Percentiles rank a stretch among this genome's conserved stretches.
Conservation (phyloP, 345 rosid genomes). For the Dovyalis caffra region DNA sequence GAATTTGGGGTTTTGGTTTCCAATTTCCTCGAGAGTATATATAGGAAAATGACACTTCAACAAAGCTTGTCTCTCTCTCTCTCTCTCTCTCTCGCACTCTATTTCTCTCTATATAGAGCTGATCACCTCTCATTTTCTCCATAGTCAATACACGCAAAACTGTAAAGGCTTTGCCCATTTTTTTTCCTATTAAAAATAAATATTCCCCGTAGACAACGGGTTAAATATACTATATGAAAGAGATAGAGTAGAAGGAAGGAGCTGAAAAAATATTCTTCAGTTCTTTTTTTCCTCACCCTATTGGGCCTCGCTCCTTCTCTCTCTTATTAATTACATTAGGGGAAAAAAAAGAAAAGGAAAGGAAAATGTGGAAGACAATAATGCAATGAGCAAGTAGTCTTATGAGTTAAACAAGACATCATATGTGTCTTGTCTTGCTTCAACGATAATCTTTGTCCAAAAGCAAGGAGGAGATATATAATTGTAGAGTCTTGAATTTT, state of each 20-base stretch:
- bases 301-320: not conserved
- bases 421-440: not conserved
- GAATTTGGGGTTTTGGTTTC: conserved; percentile 14
- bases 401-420: not conserved
- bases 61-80: conserved; percentile 22
- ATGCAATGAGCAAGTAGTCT: not conserved
- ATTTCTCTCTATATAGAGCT: not conserved
- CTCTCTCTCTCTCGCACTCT: not conserved
- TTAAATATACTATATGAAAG: not conserved
- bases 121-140: conserved; percentile 3
- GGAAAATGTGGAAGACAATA: not conserved
- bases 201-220: conserved; percentile 14
- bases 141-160: conserved; percentile 12
- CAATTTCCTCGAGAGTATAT: conserved; percentile 48
- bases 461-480: not conserved
- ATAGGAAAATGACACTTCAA: conserved; percentile 51
- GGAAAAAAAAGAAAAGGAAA: no score
- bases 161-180: not conserved
- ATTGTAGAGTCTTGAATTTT: not conserved
- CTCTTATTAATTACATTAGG: no score
- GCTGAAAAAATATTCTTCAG: not conserved
- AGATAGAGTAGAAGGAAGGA: not conserved
- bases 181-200: not conserved
- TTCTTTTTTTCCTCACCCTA: not conserved
- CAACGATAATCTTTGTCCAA: not conserved